Evolutionary conservation across 1,139 yeast species (phyloP), one percentile per base, ranked within the genome.

Genomic region (Suhomyces anneliseae): DNA sequence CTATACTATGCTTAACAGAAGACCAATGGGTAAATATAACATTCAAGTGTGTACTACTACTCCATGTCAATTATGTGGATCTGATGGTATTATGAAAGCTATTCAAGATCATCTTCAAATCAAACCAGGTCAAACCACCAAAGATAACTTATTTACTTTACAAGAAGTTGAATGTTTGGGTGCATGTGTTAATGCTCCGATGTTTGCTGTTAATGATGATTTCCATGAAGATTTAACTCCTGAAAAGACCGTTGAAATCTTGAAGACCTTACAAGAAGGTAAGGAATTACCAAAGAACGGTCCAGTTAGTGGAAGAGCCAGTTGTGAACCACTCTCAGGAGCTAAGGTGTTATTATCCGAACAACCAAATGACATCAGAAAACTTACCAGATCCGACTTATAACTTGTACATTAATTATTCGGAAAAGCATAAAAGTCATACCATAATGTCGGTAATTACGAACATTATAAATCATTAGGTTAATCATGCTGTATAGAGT

Each of bases 101-200:
- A 78, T 88, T 47, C 76, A 80, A 59, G 70, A 74, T 42, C 80
- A 82, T 59, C 77, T 89, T 54, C 74, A 79, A 44, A 74, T 87
- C 61, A 78, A 83, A 64, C 89, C 92, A 15, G 95, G 95, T 53
- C 84, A 88, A 65, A 87, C 93, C 50, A 86, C 95, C 38, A 64
- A 73, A 34, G 96, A 89, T 69, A 83, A 83, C 38, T 70, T 85
- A 57, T 89, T 88, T 74, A 87, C 95, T 12, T 72, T 89, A 54
- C 90, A 87, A 59, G 96, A 89, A 68, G 96, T 89, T 50, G 96
- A 89, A 69, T 89, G 96, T 69, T 81, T 88, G 50, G 96, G 96
- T 50, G 96, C 96, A 8, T 89, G 96, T 75, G 90, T 88, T 47
- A 89, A 89, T 68, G 96, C 88, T 12, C 96, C 96, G 49, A 88